phyloP scores from a whole-genome alignment of 2,329 filamentous ascomycete species.

The Ceratocystis huliohia region DNA sequence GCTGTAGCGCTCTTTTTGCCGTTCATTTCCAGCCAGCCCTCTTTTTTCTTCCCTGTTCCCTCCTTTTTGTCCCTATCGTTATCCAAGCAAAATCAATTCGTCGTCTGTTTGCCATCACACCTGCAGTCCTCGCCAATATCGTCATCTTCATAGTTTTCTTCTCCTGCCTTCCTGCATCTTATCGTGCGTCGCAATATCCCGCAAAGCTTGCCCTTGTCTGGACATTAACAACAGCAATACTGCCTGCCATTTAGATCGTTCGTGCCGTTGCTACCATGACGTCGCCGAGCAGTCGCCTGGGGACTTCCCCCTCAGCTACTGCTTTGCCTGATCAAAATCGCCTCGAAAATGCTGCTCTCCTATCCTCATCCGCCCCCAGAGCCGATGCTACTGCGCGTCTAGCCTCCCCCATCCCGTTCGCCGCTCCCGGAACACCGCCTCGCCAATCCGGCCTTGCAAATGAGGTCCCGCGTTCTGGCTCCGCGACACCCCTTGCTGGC shows the following conservation, averaged over 20 bases:
- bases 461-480: slow-evolving; percentile 29
- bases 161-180: neutral
- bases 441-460: slow-evolving; percentile 28
- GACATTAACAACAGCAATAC: neutral
- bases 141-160: neutral
- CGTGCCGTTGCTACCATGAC: slow-evolving; percentile 11
- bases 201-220: neutral
- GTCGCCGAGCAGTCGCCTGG: slow-evolving; percentile 12
- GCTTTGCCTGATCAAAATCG: slow-evolving; percentile 7
- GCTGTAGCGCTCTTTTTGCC: slow-evolving; percentile 9
- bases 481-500: slow-evolving; percentile 30
- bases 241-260: neutral
- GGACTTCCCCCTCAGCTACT: slow-evolving; percentile 10
- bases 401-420: slow-evolving; percentile 42
- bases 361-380: slow-evolving; percentile 18
- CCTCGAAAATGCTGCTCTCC: slow-evolving; percentile 8
- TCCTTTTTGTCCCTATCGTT: slow-evolving; percentile 1
- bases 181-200: neutral
- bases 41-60: slow-evolving; percentile 5
- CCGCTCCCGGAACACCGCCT: slow-evolving; percentile 34
- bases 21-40: neutral
- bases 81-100: slow-evolving; percentile 2
- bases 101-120: neutral
- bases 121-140: neutral
- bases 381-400: slow-evolving; percentile 37